Percentiles rank a stretch among this genome's conserved stretches.
Evolutionary conservation across 805 yeast species (phyloP).

Genomic region (Kodamaea jinghongensis): DNA sequence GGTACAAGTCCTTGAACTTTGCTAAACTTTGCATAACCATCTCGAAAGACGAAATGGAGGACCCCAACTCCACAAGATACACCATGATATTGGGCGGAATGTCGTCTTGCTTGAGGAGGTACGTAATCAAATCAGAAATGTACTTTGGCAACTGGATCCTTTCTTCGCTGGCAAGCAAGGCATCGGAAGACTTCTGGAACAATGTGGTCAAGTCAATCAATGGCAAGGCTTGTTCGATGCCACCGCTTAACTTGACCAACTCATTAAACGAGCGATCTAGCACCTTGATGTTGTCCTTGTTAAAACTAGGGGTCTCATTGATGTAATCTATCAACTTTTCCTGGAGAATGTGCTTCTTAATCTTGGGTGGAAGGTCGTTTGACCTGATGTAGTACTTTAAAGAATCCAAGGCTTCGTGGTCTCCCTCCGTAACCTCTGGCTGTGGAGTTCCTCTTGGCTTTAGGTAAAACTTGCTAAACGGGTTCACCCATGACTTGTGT

Average conservation of each 20-base stretch:
- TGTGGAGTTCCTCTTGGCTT: not conserved
- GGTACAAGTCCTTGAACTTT: conserved; percentile 11
- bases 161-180: conserved; percentile 5
- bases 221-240: conserved; percentile 5
- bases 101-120: conserved; percentile 14
- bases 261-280: conserved; percentile 22
- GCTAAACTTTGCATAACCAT: conserved; percentile 13
- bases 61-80: conserved; percentile 27
- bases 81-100: conserved; percentile 22
- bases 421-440: not conserved
- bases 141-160: conserved; percentile 23
- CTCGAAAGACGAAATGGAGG: conserved; percentile 12
- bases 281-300: conserved; percentile 15
- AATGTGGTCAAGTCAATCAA: conserved; percentile 1
- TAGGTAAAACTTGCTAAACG: conserved; percentile 6
- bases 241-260: conserved; percentile 14
- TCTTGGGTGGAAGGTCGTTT: conserved; percentile 21
- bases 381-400: conserved; percentile 28
- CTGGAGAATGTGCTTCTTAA: conserved; percentile 18
- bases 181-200: conserved; percentile 6
- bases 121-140: conserved; percentile 23
- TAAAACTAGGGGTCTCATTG: conserved; percentile 6
- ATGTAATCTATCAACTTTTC: conserved; percentile 20
- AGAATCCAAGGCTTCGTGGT: conserved; percentile 11
- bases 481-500: conserved; percentile 3